Evolutionary conservation across 2,329 filamentous ascomycete species (phyloP), one percentile per base, ranked within the genome.

Genomic region (Talaromyces sp.): DNA sequence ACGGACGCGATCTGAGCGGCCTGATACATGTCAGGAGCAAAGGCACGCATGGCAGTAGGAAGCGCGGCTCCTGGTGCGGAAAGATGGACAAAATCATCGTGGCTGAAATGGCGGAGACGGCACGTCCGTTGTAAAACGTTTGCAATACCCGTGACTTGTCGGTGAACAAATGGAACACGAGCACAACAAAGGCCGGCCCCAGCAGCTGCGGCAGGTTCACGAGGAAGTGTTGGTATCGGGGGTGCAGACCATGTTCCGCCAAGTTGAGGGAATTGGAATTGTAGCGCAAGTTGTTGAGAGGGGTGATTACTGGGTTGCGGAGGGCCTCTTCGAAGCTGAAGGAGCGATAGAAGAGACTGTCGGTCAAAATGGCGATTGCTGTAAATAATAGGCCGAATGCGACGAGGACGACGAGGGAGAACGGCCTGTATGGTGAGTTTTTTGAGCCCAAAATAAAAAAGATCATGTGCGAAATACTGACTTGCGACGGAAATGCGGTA

Each of bases 401-500:
- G 58, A 85, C 71, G 67, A 94, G 81, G 60, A 85, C 83, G 64
- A 85, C 70, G 54, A 96, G 77, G 58, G 82, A 81, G 59, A 80
- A 73, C 43, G 83, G 84, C 66, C 83, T 86, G 62, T 50, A 10
- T n/a, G 31, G 56, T 35, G 26, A 54, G 53, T 24, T 51, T 24
- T 51, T 52, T 26, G 43, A 31, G 43, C 17, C n/a, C 35, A n/a
- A 43, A 56, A 32, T 26, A 54, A 21, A 43, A 58, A 21, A 31
- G 38, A 55, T 32, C 24, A 27, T 78, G 48, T 21, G 54, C n/a
- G 48, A 14, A 54, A 35, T 19, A 54, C 85, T 71, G 76, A 94
- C 90, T 88, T 93, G 74, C 87, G 86, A 73, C 85, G 77, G 71
- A 96, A 94, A 79, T 96, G 89, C 65, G 91, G 91, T 73, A 97